Evolutionary conservation across 768 basidiomycete species (phyloP).

Genomic region (Boletus pseudopeckii): DNA sequence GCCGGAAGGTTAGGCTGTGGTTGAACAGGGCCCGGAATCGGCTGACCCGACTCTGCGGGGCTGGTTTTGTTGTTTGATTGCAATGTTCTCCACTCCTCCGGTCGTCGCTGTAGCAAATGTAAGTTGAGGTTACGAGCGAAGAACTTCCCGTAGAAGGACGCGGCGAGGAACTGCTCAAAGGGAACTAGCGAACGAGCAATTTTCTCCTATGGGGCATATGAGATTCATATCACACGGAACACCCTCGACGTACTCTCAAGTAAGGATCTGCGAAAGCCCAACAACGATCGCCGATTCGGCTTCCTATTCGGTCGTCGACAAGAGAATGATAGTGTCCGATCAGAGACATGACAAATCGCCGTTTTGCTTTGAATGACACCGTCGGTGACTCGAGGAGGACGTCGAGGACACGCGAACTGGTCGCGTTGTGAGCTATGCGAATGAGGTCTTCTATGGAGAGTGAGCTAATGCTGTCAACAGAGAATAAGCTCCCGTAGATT

Average conservation of each 20-base stretch:
- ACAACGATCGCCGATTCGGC: constrained; percentile 84
- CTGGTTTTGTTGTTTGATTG: constrained; percentile 46
- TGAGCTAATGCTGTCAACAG: constrained; percentile 48
- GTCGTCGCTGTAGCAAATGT: constrained; percentile 69
- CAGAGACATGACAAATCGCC: constrained; percentile 68
- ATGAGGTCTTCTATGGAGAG: constrained; percentile 60
- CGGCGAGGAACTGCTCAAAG: constrained; percentile 67
- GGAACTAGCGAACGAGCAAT: constrained; percentile 78
- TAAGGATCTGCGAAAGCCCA: constrained; percentile 92
- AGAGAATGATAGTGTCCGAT: constrained; percentile 77
- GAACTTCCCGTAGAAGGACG: constrained; percentile 83
- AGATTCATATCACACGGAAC: constrained; percentile 2
- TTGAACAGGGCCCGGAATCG: constrained; percentile 14
- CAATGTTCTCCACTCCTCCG: constrained; percentile 79
- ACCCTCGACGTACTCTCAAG: constrained; percentile 59
- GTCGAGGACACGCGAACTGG: constrained; percentile 77
- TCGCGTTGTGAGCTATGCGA: constrained; percentile 58
- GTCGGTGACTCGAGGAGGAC: constrained; percentile 66
- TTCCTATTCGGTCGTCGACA: constrained; percentile 88
- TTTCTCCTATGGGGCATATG: constrained; percentile 62
- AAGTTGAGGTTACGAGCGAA: constrained; percentile 79
- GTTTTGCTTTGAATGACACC: constrained; percentile 60
- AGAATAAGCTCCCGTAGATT: constrained; percentile 5
- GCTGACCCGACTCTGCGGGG: constrained; percentile 9
- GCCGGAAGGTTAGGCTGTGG: not conserved